Percentiles rank a stretch among this genome's conserved stretches.
Conservation (phyloP, 108 stramenopile species). For the Nitzschia putrida region DNA sequence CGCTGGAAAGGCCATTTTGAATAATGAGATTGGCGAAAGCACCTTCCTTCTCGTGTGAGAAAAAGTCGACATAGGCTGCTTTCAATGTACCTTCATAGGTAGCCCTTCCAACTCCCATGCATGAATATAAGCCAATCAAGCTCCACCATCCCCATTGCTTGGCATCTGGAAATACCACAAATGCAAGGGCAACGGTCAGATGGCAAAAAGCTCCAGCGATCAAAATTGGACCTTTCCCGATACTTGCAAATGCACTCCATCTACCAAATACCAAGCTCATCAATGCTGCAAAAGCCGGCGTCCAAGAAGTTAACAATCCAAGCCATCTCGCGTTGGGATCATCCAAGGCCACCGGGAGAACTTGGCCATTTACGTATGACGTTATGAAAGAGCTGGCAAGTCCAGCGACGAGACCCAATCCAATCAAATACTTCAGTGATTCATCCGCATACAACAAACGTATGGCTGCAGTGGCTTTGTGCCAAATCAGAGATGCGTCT, state of each 20-base stretch:
- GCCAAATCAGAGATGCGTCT: conserved; percentile 17
- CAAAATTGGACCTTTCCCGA: conserved; percentile 62
- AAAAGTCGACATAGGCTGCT: conserved; percentile 80
- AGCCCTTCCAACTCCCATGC: conserved; percentile 75
- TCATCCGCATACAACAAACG: conserved; percentile 61
- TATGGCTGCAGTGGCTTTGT: conserved; percentile 56
- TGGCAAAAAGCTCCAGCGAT: conserved; percentile 63
- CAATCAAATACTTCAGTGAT: conserved; percentile 84
- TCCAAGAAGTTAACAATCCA: conserved; percentile 61
- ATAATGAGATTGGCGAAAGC: conserved; percentile 86
- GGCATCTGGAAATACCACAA: conserved; percentile 52
- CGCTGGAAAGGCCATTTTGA: conserved; percentile 67
- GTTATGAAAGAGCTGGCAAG: conserved; percentile 67
- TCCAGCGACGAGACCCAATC: conserved; percentile 75
- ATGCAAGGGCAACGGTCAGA: conserved; percentile 55
- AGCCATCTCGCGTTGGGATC: conserved; percentile 60
- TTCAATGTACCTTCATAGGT: conserved; percentile 83
- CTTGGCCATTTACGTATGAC: conserved; percentile 77
- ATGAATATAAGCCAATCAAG: conserved; percentile 58
- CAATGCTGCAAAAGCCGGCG: conserved; percentile 57
- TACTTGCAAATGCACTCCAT: background rate
- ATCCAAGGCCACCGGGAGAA: conserved; percentile 55
- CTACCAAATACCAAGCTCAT: conserved; percentile 59
- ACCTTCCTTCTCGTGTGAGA: conserved; percentile 70
- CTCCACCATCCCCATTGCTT: conserved; percentile 40